Base-by-base conservation (phyloP, 306 rosid species). In the Astragalus glycyphyllos region DNA sequence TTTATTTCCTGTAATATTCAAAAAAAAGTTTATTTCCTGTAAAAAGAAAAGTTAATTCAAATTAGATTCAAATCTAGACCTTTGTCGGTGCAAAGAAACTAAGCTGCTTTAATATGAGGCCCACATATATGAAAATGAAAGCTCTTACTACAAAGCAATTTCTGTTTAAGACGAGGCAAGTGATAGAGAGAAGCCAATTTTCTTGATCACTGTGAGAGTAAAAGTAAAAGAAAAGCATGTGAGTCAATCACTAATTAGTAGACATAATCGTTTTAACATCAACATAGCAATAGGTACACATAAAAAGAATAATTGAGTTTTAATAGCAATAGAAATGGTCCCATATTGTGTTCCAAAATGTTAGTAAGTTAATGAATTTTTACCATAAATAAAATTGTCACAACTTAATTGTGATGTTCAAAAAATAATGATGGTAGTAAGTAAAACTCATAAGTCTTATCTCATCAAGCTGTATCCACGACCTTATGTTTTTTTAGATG, bases 291-390 rank as follows among this genome's bases (percentile, higher is more conserved):
- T 57, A 53, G 58, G 31, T 57, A 8, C 65, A 29, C 31, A 57
- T 37, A 62, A 74, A 38, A 62, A 26, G 1, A 56, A 26, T 4
- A 38, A 51, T 40, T 31, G 62, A 68, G 34, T 42, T 65, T 64
- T 34, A 34, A 65, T 34, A 71, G 75, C 76, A 64, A 51, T 20
- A 35, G 54, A 80, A 20, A 65, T 75, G 75, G 78, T 58, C 75
- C 78, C 69, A 40, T 62, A 62, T 71, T 57, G 41, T 71, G 78
- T 58, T 80, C 67, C 71, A 71, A 56, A 68, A 58, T 66, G 67
- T 75, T 23, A 72, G 83, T 47, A 82, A 86, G 61, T 68, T 34
- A 66, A 75, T 65, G 68, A 66, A 58, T 40, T 15, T 15, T 65
- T 58, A 56, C 68, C 38, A 65, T 49, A 70, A 69, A 34, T 20